Conservation (phyloP, 1,284 basidiomycete species). For the Melampsora americana region DNA sequence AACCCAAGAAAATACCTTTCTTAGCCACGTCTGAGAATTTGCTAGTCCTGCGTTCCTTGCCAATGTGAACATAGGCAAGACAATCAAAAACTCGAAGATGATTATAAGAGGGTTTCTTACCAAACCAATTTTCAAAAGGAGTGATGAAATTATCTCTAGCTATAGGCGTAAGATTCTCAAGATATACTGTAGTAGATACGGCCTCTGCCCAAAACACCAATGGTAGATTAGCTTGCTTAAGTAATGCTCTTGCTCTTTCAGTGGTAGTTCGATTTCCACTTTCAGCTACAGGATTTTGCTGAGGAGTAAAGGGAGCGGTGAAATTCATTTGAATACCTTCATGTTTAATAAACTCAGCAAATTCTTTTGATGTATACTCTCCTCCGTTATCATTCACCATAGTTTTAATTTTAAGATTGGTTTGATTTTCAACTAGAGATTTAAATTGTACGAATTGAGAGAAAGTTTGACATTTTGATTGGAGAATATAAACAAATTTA, state of each 20-base stretch:
- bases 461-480: no score
- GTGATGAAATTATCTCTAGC: background rate
- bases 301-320: no score
- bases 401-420: background rate
- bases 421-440: no score
- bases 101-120: background rate
- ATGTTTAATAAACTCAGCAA: background rate
- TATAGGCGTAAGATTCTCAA: slow-evolving; percentile 7
- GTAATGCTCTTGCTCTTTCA: slow-evolving; percentile 1
- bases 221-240: background rate
- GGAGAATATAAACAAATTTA: no score
- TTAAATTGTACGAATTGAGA: no score
- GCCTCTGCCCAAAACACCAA: slow-evolving; percentile 9
- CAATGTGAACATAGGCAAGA: no score
- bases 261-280: slow-evolving; percentile 5
- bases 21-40: no score
- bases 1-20: no score
- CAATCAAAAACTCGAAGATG: background rate
- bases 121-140: slow-evolving; percentile 3
- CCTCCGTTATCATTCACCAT: slow-evolving; percentile 26
- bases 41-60: no score
- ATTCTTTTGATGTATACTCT: slow-evolving; percentile 1
- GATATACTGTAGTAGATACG: no score
- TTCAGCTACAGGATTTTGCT: no score
- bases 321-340: no score